Percentiles rank a stretch among this genome's conserved stretches.
Evolutionary conservation across 1,284 basidiomycete genomes (phyloP).

Genomic region (Irpex sp.): DNA sequence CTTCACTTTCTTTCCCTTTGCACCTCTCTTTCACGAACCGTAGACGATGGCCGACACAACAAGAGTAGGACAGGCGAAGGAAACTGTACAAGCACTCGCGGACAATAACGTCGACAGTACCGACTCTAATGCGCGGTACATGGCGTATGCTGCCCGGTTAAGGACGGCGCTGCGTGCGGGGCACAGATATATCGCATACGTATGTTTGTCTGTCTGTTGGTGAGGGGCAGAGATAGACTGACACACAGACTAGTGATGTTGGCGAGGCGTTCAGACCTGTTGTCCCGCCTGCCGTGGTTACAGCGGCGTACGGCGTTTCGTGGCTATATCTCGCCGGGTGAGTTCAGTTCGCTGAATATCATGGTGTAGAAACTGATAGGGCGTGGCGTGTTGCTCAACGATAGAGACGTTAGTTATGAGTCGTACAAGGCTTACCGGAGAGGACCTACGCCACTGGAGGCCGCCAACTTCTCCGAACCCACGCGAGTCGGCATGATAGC

Average conservation of each 20-base stretch:
- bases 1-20: not conserved
- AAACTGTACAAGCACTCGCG: slow-evolving; percentile 33
- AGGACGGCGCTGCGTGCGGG: slow-evolving; percentile 72
- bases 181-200: slow-evolving; percentile 79
- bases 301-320: slow-evolving; percentile 80
- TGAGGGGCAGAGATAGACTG: slow-evolving; percentile 19
- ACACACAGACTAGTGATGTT: slow-evolving; percentile 73
- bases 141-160: slow-evolving; percentile 77
- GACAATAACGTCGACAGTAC: slow-evolving; percentile 58
- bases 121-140: slow-evolving; percentile 58
- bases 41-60: not conserved
- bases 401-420: slow-evolving; percentile 87
- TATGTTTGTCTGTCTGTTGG: slow-evolving; percentile 31
- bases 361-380: not conserved
- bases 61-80: not conserved
- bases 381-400: slow-evolving; percentile 16
- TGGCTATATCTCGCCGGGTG: slow-evolving; percentile 75
- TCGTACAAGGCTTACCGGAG: slow-evolving; percentile 79
- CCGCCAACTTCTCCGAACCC: slow-evolving; percentile 71
- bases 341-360: slow-evolving; percentile 15
- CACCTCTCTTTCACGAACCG: not conserved
- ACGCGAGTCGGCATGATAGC: slow-evolving; percentile 68
- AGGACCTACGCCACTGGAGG: slow-evolving; percentile 71
- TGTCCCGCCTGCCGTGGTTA: slow-evolving; percentile 74
- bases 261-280: slow-evolving; percentile 92